A percentile compares a stretch with the other conserved stretches of the same genome.
Conservation (phyloP, 495 filamentous ascomycete species). For the Aspergillus diversus region DNA sequence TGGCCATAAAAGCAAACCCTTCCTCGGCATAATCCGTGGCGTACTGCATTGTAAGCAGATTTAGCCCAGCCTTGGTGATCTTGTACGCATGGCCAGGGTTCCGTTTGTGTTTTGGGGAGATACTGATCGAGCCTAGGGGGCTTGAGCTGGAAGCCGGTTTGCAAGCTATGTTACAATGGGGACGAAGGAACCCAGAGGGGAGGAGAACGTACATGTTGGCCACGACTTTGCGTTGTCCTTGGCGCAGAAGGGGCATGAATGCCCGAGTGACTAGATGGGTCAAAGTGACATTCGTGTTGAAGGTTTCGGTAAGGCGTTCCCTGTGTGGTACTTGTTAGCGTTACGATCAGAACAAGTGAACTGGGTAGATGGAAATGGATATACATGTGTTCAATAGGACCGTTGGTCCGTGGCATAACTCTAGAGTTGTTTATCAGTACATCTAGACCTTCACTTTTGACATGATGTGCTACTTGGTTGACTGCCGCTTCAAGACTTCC, state of each 20-base stretch:
- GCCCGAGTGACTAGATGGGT: conserved; percentile 45
- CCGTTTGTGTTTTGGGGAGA: conserved; percentile 21
- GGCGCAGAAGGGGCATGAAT: conserved; percentile 53
- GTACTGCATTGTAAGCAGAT: conserved; percentile 55
- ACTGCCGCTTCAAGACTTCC: conserved; percentile 46
- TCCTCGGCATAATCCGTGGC: conserved; percentile 41
- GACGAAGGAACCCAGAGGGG: not conserved
- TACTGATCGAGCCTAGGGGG: conserved; percentile 47
- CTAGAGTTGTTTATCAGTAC: conserved; percentile 59
- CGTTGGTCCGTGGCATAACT: conserved; percentile 24
- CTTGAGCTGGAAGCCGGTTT: conserved; percentile 33
- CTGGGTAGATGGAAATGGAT: conserved; percentile 37
- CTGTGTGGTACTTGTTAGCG: conserved; percentile 11
- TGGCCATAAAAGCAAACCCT: conserved; percentile 48
- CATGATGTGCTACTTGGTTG: conserved; percentile 40
- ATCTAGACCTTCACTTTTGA: conserved; percentile 49
- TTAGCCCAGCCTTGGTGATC: conserved; percentile 55
- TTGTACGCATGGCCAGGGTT: conserved; percentile 50
- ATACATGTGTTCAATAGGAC: no score
- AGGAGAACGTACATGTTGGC: conserved; percentile 46
- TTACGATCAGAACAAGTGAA: not conserved
- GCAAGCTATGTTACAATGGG: not conserved
- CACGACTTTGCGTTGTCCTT: conserved; percentile 43
- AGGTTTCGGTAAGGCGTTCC: conserved; percentile 40
- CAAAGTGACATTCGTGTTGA: conserved; percentile 50